phyloP scores from a whole-genome alignment of 139 green algal genomes.

The Chlorella vulgaris region DNA sequence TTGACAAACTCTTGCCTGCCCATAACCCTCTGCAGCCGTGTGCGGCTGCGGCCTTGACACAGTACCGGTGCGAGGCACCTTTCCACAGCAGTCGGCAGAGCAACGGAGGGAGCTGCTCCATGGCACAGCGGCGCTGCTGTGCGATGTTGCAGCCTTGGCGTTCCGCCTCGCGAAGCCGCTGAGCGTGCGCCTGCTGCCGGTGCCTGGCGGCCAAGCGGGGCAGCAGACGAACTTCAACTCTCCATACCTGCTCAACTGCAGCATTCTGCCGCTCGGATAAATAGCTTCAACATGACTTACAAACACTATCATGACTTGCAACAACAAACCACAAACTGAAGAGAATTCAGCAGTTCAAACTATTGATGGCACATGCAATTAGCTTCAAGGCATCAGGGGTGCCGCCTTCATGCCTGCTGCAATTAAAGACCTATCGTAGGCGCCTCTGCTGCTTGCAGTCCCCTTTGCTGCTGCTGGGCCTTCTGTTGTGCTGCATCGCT shows the following conservation, averaged over 20 bases:
- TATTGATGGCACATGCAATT: too few species aligned
- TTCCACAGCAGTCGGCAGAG: not conserved
- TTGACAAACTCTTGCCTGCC: not conserved
- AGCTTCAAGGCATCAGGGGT: too few species aligned
- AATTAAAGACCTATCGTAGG: too few species aligned
- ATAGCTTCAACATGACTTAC: too few species aligned
- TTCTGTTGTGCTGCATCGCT: not conserved
- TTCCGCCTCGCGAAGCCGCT: conserved; percentile 55
- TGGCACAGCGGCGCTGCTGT: conserved; percentile 21
- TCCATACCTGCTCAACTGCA: conserved; percentile 58
- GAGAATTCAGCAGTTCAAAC: not conserved
- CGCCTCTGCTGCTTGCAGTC: not conserved
- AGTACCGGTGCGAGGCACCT: conserved; percentile 51
- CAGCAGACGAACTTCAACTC: conserved; percentile 41
- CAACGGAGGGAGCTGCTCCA: conserved; percentile 2
- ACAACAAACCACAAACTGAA: not conserved
- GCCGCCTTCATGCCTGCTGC: too few species aligned
- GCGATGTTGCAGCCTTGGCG: conserved; percentile 28
- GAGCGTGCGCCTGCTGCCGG: conserved; percentile 51
- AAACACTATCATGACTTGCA: too few species aligned
- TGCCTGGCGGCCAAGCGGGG: conserved; percentile 40
- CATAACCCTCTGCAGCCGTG: conserved; percentile 34
- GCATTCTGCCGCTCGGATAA: conserved; percentile 40
- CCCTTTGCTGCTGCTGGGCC: not conserved
- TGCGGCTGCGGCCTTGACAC: conserved; percentile 67